These are phyloP conservation scores for Ensete ventricosum DNA, from an alignment of 176 grass and related monocot genomes.

Conservation along the genomic window DNA sequence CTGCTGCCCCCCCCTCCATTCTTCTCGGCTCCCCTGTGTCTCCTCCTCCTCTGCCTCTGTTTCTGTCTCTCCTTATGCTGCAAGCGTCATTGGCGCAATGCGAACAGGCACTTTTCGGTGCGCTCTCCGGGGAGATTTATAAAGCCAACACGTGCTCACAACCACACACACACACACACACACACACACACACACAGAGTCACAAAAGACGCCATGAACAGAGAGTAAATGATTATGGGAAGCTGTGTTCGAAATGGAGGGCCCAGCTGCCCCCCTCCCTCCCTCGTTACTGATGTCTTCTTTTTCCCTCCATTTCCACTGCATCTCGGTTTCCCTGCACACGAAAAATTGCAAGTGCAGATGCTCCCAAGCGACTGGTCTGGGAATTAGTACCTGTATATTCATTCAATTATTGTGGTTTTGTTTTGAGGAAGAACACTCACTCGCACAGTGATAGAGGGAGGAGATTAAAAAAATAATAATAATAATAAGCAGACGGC, in stretches of 20 bases:
- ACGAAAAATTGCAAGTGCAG: background rate
- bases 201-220: background rate
- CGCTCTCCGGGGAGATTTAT: slow-evolving; percentile 1
- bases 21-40: background rate
- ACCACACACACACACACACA: background rate
- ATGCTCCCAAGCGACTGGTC: too few species aligned
- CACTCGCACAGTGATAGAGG: too few species aligned
- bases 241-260: background rate
- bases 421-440: too few species aligned
- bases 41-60: background rate
- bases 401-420: too few species aligned
- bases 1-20: slow-evolving; percentile 10
- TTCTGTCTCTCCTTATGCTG: background rate
- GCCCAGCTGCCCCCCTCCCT: slow-evolving; percentile 12
- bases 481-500: too few species aligned
- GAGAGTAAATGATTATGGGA: background rate
- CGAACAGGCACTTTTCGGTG: slow-evolving; percentile 19
- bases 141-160: slow-evolving; percentile 9
- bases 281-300: background rate
- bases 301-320: background rate
- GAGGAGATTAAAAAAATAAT: too few species aligned
- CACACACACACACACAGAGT: background rate
- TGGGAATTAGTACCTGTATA: too few species aligned
- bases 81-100: slow-evolving; percentile 6
- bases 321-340: background rate